phyloP scores from a whole-genome alignment of 2,329 filamentous ascomycete genomes.

The Ascochyta lentis region DNA sequence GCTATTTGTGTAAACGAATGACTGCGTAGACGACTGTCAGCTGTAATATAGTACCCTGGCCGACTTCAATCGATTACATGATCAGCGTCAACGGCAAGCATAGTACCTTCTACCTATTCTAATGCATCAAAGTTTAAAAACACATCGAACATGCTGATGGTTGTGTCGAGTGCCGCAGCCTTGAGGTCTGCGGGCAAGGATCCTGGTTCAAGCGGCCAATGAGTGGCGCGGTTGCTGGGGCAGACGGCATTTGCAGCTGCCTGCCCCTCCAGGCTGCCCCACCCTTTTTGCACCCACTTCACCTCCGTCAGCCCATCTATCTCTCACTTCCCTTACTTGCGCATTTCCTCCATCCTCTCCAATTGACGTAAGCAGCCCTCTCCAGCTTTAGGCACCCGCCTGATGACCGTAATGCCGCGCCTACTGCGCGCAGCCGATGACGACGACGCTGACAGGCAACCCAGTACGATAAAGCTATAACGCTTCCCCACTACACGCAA shows the following conservation, averaged over 20 bases:
- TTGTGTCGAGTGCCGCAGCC: too few relatives aligned
- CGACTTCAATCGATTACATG: too few relatives aligned
- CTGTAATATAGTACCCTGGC: neutral
- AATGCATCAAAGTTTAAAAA: too few relatives aligned
- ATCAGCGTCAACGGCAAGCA: too few relatives aligned
- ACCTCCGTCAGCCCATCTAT: slow-evolving; percentile 29
- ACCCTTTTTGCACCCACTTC: slow-evolving; percentile 32
- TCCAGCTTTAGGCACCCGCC: slow-evolving; percentile 25
- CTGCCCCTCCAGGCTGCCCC: slow-evolving; percentile 22
- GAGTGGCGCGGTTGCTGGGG: slow-evolving; percentile 29
- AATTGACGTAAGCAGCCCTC: slow-evolving; percentile 37
- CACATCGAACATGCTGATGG: too few relatives aligned
- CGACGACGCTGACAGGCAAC: slow-evolving; percentile 47
- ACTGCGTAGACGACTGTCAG: too few relatives aligned
- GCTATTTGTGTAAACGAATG: too few relatives aligned
- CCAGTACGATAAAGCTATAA: slow-evolving; percentile 43
- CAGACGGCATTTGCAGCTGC: slow-evolving; percentile 16
- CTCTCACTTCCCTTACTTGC: slow-evolving; percentile 23
- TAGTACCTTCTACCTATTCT: too few relatives aligned
- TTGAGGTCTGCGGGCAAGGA: neutral
- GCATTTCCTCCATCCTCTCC: slow-evolving; percentile 26
- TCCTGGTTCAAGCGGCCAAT: slow-evolving; percentile 4
- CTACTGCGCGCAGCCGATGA: slow-evolving; percentile 35
- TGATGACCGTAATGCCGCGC: slow-evolving; percentile 12
- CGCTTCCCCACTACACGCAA: slow-evolving; percentile 30